These are phyloP conservation scores for Salix exigua DNA, from an alignment of 345 rosid genomes.

Conservation along the genomic window DNA sequence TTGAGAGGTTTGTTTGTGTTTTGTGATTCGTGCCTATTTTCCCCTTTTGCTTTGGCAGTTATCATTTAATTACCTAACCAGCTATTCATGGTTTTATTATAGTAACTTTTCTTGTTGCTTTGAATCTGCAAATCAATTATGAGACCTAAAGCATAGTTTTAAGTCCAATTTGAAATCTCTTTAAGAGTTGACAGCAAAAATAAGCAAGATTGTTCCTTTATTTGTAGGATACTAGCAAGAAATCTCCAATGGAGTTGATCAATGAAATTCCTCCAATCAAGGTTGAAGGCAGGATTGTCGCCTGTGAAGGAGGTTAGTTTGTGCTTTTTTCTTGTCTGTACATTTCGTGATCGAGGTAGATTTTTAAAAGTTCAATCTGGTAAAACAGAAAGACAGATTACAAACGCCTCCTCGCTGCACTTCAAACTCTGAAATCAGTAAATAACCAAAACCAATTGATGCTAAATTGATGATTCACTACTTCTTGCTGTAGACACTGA, in stretches of 20 bases:
- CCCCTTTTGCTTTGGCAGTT: not conserved
- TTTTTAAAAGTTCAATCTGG: too few relatives aligned
- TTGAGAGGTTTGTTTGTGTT: not conserved
- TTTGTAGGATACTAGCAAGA: constrained; percentile 72
- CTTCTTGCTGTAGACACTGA: constrained; percentile 43
- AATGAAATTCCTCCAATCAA: constrained; percentile 95
- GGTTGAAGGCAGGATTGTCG: constrained; percentile 92
- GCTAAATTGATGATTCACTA: not conserved
- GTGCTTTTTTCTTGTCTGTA: not conserved
- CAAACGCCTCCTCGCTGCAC: too few relatives aligned
- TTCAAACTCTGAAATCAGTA: too few relatives aligned
- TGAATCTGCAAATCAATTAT: too few relatives aligned
- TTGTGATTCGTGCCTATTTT: not conserved
- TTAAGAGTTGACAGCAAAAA: not conserved
- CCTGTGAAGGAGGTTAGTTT: constrained; percentile 92
- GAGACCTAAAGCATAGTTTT: too few relatives aligned
- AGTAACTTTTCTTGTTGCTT: not conserved
- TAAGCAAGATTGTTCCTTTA: not conserved
- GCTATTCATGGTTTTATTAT: not conserved
- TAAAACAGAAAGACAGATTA: too few relatives aligned
- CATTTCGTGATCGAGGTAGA: not conserved
- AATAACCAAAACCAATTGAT: too few relatives aligned
- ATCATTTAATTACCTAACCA: not conserved
- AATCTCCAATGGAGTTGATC: constrained; percentile 98
- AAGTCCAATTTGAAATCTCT: too few relatives aligned